Evolutionary conservation across 352 stramenopile species (phyloP).

Genomic region (Globisporangium okanoganense): DNA sequence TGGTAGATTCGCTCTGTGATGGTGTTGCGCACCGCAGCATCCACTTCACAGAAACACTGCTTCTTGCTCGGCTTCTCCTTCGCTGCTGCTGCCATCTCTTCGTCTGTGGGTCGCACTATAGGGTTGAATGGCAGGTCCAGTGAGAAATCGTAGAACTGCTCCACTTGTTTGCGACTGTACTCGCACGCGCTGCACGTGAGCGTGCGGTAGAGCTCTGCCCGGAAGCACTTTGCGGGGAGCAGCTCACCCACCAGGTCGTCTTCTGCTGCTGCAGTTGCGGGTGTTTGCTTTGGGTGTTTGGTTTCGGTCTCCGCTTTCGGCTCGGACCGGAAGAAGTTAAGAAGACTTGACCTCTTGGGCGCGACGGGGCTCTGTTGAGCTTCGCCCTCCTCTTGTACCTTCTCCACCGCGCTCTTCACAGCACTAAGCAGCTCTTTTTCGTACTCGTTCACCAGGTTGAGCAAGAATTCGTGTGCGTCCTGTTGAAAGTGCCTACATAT

Average conservation of each 20-base stretch:
- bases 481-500: constrained; percentile 69
- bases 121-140: constrained; percentile 63
- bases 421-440: constrained; percentile 72
- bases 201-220: constrained; percentile 66
- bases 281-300: constrained; percentile 1
- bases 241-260: constrained; percentile 50
- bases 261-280: constrained; percentile 20
- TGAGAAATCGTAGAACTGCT: constrained; percentile 87
- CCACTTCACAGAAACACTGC: constrained; percentile 60
- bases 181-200: constrained; percentile 73
- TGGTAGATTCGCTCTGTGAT: constrained; percentile 39
- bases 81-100: background rate
- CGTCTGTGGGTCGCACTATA: constrained; percentile 10
- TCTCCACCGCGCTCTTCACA: constrained; percentile 24
- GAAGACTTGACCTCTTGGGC: constrained; percentile 43
- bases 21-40: constrained; percentile 28
- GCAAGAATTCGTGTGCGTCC: constrained; percentile 85
- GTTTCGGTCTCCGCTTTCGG: constrained; percentile 17
- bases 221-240: constrained; percentile 74
- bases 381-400: constrained; percentile 12
- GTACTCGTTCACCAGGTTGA: constrained; percentile 81
- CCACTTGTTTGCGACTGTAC: constrained; percentile 73
- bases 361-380: constrained; percentile 7
- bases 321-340: constrained; percentile 55
- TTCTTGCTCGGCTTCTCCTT: constrained; percentile 22